These are phyloP conservation scores for Geotrichum restrictum DNA, from an alignment of 1,139 yeast genomes.

Conservation along the genomic window DNA sequence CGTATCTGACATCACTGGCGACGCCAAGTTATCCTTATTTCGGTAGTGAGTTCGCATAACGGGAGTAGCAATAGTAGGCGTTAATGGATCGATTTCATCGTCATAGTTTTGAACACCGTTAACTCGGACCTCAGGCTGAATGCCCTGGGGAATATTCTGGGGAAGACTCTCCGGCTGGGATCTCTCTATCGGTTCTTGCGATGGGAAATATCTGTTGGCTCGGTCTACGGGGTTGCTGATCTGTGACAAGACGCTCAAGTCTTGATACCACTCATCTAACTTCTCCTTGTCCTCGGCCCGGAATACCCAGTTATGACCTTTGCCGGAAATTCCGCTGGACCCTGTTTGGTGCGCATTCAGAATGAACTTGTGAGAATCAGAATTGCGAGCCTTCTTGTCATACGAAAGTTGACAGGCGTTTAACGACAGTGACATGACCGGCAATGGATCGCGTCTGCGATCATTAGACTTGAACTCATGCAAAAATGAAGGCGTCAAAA, in stretches of 20 bases:
- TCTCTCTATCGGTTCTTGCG: constrained; percentile 16
- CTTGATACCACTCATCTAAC: constrained; percentile 83
- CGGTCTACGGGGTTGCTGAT: constrained; percentile 43
- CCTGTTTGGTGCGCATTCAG: constrained; percentile 64
- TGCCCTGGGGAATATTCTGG: constrained; percentile 26
- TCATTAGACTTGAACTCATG: constrained; percentile 88
- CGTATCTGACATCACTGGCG: constrained; percentile 33
- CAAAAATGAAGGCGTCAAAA: constrained; percentile 77
- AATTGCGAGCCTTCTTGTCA: constrained; percentile 62
- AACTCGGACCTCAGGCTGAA: background rate
- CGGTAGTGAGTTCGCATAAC: background rate
- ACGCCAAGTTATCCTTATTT: constrained; percentile 14
- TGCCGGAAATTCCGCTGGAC: constrained; percentile 51
- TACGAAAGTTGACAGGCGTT: constrained; percentile 79
- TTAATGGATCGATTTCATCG: constrained; percentile 14
- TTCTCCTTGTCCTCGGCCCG: constrained; percentile 73
- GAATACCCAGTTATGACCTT: constrained; percentile 91
- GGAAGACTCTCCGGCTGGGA: constrained; percentile 24
- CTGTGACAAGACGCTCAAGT: constrained; percentile 60
- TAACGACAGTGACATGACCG: constrained; percentile 79
- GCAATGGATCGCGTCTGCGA: constrained; percentile 76
- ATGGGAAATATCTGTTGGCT: constrained; percentile 26
- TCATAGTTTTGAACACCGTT: background rate
- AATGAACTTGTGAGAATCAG: constrained; percentile 72
- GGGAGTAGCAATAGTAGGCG: constrained; percentile 6